Percentiles rank a stretch among this genome's conserved stretches.
Conservation (phyloP, 192 early-diverging fungal genomes). For the Spinellus fusiger region DNA sequence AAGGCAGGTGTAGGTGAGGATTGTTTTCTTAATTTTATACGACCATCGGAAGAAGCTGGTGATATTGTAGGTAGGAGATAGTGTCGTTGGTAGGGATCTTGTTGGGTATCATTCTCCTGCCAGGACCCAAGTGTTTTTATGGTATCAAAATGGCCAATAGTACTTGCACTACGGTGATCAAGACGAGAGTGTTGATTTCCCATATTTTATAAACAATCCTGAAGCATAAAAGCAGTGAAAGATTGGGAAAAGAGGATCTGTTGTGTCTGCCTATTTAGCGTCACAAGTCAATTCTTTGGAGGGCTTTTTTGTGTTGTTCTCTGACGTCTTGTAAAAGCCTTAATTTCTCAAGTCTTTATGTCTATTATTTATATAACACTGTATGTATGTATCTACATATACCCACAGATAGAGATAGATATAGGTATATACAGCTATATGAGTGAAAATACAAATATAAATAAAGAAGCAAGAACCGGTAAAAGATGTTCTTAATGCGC, state of each 20-base stretch:
- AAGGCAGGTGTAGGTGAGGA: conserved; percentile 16
- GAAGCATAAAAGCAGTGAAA: no score
- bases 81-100: conserved; percentile 18
- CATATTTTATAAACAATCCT: no score
- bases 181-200: conserved; percentile 21
- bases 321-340: no score
- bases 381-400: neutral
- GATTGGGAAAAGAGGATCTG: neutral
- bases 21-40: conserved; percentile 22
- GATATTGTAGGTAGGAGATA: conserved; percentile 17
- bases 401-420: neutral
- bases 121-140: conserved; percentile 9
- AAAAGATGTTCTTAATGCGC: neutral
- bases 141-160: conserved; percentile 18
- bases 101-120: neutral
- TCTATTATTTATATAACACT: no score
- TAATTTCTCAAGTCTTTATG: no score
- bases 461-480: neutral
- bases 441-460: neutral
- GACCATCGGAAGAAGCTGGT: neutral
- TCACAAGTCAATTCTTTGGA: no score
- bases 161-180: conserved; percentile 1
- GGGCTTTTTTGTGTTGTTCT: no score
- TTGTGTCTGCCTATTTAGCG: neutral
- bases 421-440: neutral